Evolutionary conservation across 1,284 basidiomycete species (phyloP), one percentile per base, ranked within the genome.

Genomic region (Pseudozyma thailandica): DNA sequence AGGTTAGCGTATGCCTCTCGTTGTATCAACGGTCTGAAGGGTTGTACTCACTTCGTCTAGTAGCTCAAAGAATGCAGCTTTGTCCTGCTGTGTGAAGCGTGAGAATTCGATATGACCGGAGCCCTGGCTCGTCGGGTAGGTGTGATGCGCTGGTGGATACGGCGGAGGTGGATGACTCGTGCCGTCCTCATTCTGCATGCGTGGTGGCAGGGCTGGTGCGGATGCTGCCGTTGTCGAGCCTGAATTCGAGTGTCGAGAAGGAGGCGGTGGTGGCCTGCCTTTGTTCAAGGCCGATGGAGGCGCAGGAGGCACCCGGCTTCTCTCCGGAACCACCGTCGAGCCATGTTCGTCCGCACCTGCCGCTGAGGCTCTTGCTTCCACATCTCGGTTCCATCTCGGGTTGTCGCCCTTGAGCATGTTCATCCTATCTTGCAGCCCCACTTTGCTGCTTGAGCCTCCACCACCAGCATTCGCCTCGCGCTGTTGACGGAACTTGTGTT

Each of bases 121-220:
- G 8, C 48, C 52, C 10, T 55, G 26, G 25, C 42, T 52, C 2
- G 71, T 59, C 2, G 64, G 59, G 15, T 51, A 61, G 5, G 43
- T 47, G 31, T 65, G 58, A 9, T 65, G 27, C 16, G 45, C 30
- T n/a, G 70, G 54, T 0, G 60, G 59, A 31, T 77, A 77, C 0
- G 75, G 56, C 7, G 74, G 73, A 20, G 76, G 74, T 5, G 76
- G 72, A 21, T 73, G 39, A n/a, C 27, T 50, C 6, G 64, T 75
- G 10, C 74, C 76, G 13, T 53, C 47, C 26, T 77, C 75, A 35
- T 77, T 77, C 45, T 68, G 57, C 75, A 76, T 76, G n/a, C 75
- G 38, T 18, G 74, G 65, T 26, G 74, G 75, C 15, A 74, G 41
- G 2, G 72, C 38, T 37, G 75, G 73, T 5, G 51, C 42, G 1